These are phyloP conservation scores for Lippia alba DNA, from an alignment of 305 asterid genomes.

Conservation along the genomic window DNA sequence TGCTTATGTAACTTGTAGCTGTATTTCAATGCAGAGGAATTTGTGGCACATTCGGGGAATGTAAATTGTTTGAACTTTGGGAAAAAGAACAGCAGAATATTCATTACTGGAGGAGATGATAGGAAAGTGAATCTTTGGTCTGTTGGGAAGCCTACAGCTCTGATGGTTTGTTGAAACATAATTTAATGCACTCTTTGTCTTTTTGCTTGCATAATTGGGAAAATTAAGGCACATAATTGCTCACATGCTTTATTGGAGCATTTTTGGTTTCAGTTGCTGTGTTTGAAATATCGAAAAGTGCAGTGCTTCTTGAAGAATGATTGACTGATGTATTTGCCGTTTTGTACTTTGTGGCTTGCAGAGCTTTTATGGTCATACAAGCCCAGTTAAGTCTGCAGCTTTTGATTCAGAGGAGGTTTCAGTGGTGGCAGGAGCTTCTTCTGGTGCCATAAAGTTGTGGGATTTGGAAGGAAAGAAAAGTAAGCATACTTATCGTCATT, in stretches of 20 bases:
- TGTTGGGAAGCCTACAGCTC: conserved; percentile 84
- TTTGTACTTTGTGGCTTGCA: conserved; percentile 38
- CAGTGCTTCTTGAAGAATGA: conserved; percentile 11
- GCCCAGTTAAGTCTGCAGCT: conserved; percentile 94
- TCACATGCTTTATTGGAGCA: too few relatives aligned
- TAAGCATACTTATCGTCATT: conserved; percentile 44
- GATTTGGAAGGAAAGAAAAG: conserved; percentile 96
- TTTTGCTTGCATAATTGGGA: too few relatives aligned
- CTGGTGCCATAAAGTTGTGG: conserved; percentile 97
- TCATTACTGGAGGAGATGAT: conserved; percentile 99
- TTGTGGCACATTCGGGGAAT: conserved; percentile 94
- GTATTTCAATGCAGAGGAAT: conserved; percentile 71
- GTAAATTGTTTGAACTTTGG: conserved; percentile 96
- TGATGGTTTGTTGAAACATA: conserved; percentile 57
- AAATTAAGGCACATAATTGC: too few relatives aligned
- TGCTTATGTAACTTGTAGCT: conserved; percentile 21
- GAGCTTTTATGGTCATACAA: conserved; percentile 91
- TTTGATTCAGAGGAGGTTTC: conserved; percentile 88
- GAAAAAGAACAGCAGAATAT: conserved; percentile 78
- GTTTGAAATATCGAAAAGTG: too few relatives aligned
- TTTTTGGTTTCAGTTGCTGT: too few relatives aligned
- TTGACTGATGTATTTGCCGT: too few relatives aligned
- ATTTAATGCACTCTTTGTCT: neutral
- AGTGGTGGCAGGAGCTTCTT: conserved; percentile 95
- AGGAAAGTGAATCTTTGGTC: conserved; percentile 94